Percentiles rank a stretch among this genome's conserved stretches.
Conservation (phyloP, 768 basidiomycete species). For the Leccinum pellstonianum region DNA sequence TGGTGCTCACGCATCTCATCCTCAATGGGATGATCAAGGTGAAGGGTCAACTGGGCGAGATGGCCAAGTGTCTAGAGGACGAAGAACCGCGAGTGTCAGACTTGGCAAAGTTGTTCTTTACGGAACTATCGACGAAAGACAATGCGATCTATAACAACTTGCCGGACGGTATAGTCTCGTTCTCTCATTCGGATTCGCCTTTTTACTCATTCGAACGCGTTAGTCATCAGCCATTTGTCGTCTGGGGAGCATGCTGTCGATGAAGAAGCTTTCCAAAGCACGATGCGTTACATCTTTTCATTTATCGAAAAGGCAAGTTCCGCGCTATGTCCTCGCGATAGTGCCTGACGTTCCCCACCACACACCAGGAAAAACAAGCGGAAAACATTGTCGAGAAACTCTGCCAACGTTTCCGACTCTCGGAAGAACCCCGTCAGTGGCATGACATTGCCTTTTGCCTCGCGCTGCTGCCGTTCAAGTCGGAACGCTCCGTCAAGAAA, state of each 20-base stretch:
- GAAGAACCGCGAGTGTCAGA: slow-evolving; percentile 83
- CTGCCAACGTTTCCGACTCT: slow-evolving; percentile 90
- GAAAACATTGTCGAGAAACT: slow-evolving; percentile 97
- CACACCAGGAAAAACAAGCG: slow-evolving; percentile 88
- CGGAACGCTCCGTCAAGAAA: slow-evolving; percentile 94
- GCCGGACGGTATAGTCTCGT: slow-evolving; percentile 70
- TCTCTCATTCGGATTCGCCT: neutral
- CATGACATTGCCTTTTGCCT: slow-evolving; percentile 96
- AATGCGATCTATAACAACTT: slow-evolving; percentile 99
- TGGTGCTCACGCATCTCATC: slow-evolving; percentile 97
- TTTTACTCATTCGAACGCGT: slow-evolving; percentile 9
- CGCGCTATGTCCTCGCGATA: neutral
- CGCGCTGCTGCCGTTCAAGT: slow-evolving; percentile 93
- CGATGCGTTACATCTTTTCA: slow-evolving; percentile 91
- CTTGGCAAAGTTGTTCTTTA: slow-evolving; percentile 97
- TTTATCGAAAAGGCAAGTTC: slow-evolving; percentile 90
- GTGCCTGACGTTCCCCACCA: neutral
- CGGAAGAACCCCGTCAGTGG: slow-evolving; percentile 92
- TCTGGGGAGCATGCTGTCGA: slow-evolving; percentile 89
- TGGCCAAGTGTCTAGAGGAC: slow-evolving; percentile 99
- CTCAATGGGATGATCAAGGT: slow-evolving; percentile 99
- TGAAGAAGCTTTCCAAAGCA: slow-evolving; percentile 89
- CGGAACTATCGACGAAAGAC: slow-evolving; percentile 92
- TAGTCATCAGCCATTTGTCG: slow-evolving; percentile 93
- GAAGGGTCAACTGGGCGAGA: slow-evolving; percentile 98